Conservation (phyloP, 306 rosid genomes). For the Pterocarpus macrocarpus region DNA sequence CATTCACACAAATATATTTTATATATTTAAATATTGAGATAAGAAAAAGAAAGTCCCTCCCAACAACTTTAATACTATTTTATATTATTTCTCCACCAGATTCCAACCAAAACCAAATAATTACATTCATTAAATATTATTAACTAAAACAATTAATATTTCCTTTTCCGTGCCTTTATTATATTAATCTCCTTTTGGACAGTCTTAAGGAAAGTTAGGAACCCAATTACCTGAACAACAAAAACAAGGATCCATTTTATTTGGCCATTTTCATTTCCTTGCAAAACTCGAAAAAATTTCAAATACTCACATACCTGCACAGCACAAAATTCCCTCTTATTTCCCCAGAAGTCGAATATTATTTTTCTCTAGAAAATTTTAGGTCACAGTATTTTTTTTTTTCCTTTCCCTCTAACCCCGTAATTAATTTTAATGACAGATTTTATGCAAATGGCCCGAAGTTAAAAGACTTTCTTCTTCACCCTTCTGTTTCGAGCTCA, state of each 20-base stretch:
- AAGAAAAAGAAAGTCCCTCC: constrained; percentile 62
- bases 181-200: constrained; percentile 75
- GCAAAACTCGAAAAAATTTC: constrained; percentile 41
- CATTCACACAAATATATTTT: constrained; percentile 37
- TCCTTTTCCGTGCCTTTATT: constrained; percentile 49
- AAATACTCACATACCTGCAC: constrained; percentile 36
- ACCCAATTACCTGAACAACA: constrained; percentile 73
- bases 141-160: constrained; percentile 51
- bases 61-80: constrained; percentile 69
- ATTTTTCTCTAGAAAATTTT: background rate
- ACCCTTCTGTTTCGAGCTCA: constrained; percentile 39
- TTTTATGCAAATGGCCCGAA: constrained; percentile 40
- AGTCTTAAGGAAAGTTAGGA: constrained; percentile 72
- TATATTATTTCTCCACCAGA: constrained; percentile 64
- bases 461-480: constrained; percentile 40
- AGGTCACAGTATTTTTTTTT: background rate
- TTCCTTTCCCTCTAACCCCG: constrained; percentile 45
- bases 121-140: constrained; percentile 52
- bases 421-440: constrained; percentile 24
- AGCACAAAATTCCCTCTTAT: constrained; percentile 44
- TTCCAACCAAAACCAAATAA: constrained; percentile 76
- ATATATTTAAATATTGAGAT: constrained; percentile 29
- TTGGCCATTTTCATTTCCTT: constrained; percentile 62
- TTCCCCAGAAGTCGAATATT: constrained; percentile 36
- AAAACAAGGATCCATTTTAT: constrained; percentile 66